phyloP scores from a whole-genome alignment of 768 basidiomycete genomes.

The Russula virescens region DNA sequence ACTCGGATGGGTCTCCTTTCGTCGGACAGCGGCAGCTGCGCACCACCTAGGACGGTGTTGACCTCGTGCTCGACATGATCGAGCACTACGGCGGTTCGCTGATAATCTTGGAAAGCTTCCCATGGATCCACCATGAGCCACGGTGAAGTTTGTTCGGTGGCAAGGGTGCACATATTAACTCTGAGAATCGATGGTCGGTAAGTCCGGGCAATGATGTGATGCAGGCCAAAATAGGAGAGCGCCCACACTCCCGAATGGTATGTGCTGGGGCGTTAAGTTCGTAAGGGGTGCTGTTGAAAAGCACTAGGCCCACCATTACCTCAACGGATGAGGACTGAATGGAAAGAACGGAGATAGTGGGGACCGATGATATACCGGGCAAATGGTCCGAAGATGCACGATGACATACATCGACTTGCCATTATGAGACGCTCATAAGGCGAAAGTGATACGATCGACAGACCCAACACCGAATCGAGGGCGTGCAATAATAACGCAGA shows the following conservation, averaged over 20 bases:
- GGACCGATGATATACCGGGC: constrained; percentile 1
- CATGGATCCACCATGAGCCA: constrained; percentile 99
- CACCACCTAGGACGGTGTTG: constrained; percentile 79
- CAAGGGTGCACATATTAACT: constrained; percentile 83
- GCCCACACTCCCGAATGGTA: background rate
- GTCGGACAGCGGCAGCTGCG: constrained; percentile 64
- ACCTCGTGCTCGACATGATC: constrained; percentile 97
- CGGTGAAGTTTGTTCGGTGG: constrained; percentile 81
- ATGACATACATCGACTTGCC: background rate
- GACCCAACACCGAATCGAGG: background rate
- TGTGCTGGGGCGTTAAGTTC: background rate
- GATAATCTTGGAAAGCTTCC: constrained; percentile 94
- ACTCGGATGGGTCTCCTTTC: constrained; percentile 72
- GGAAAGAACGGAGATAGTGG: background rate
- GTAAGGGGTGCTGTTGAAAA: background rate
- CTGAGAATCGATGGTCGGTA: constrained; percentile 34
- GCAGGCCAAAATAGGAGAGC: background rate
- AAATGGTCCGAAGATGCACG: background rate
- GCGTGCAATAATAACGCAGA: background rate
- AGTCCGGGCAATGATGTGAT: background rate
- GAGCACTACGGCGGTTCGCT: constrained; percentile 93
- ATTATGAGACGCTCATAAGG: background rate
- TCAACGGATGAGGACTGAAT: background rate
- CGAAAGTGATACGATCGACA: background rate
- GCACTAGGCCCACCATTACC: background rate